A percentile compares a stretch with the other conserved stretches of the same genome.
Evolutionary conservation across 305 asterid species (phyloP).

Genomic region (Fraxinus baroniana): DNA sequence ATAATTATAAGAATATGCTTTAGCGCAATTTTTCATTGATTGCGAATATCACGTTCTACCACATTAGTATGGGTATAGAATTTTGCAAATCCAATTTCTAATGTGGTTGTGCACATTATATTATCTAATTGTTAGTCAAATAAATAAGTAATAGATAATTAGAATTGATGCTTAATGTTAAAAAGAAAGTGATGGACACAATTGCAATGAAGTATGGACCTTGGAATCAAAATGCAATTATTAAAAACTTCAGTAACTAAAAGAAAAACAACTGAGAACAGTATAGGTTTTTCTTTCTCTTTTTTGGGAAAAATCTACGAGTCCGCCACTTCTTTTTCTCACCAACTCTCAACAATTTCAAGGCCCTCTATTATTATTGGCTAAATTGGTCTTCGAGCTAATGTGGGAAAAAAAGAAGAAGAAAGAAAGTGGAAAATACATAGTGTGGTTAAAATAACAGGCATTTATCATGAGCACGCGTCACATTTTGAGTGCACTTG

Average conservation of each 20-base stretch:
- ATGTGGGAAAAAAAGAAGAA: too few relatives aligned
- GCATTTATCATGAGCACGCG: not conserved
- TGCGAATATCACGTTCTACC: not conserved
- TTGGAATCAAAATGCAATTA: not conserved
- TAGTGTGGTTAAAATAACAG: not conserved
- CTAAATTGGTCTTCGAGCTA: not conserved
- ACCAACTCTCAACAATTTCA: not conserved
- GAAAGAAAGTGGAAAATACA: not conserved
- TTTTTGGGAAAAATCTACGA: not conserved
- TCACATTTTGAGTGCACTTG: not conserved
- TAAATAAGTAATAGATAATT: not conserved
- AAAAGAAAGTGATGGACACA: not conserved
- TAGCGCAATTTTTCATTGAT: not conserved
- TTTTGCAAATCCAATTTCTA: not conserved
- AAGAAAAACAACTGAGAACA: not conserved
- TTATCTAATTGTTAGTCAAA: not conserved
- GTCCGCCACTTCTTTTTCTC: not conserved
- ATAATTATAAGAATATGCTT: not conserved
- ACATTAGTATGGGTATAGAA: not conserved
- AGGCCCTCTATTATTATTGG: not conserved
- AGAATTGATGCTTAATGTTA: not conserved
- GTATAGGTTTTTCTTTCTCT: not conserved
- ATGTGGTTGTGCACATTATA: not conserved
- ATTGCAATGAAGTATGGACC: not conserved
- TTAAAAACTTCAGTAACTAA: not conserved